Evolutionary conservation across 768 basidiomycete species (phyloP).

Genomic region (Suillus occidentalis): DNA sequence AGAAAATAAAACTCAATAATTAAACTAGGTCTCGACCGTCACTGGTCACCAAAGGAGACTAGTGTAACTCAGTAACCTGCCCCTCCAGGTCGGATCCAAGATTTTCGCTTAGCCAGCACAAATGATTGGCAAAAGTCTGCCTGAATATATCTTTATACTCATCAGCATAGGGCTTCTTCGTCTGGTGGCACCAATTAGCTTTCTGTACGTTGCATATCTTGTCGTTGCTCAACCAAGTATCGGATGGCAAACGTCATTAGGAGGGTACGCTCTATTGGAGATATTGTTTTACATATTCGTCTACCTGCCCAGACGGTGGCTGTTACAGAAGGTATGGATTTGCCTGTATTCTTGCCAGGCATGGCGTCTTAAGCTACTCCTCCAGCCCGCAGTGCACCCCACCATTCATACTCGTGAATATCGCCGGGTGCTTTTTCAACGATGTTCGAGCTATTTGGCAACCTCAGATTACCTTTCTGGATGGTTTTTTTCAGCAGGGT

Average conservation of each 20-base stretch:
- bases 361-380: not conserved
- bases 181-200: slow-evolving; percentile 50
- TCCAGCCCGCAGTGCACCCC: slow-evolving; percentile 34
- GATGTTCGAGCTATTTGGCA: slow-evolving; percentile 36
- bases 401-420: slow-evolving; percentile 40
- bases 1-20: slow-evolving; percentile 8
- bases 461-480: slow-evolving; percentile 38
- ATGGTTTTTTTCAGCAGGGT: slow-evolving; percentile 49
- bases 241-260: slow-evolving; percentile 20
- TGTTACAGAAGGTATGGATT: slow-evolving; percentile 45
- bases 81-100: not conserved
- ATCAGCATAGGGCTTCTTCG: slow-evolving; percentile 45
- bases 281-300: slow-evolving; percentile 48
- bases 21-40: not conserved
- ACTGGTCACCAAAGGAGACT: not conserved
- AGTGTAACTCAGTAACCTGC: not conserved
- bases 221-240: slow-evolving; percentile 4
- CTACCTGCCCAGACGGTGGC: slow-evolving; percentile 46
- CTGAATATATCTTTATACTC: slow-evolving; percentile 57
- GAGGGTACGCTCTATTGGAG: slow-evolving; percentile 42
- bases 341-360: not conserved
- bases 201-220: slow-evolving; percentile 35
- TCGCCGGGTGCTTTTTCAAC: slow-evolving; percentile 48
- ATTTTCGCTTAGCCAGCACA: not conserved
- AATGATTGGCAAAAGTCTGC: slow-evolving; percentile 49